Evolutionary conservation across 768 basidiomycete species (phyloP).

Genomic region (Dendrothele bispora): DNA sequence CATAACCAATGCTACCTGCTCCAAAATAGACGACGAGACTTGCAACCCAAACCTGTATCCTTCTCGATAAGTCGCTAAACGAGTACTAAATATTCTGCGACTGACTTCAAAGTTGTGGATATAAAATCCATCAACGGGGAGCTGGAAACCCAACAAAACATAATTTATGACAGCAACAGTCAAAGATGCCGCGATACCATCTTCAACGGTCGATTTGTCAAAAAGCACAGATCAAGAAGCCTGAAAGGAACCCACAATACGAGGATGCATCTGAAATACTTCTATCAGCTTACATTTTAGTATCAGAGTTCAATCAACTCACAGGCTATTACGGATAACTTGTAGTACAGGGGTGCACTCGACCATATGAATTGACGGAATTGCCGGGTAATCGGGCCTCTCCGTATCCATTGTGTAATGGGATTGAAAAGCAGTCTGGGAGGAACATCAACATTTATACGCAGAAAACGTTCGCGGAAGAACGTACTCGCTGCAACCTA

Average conservation of each 20-base stretch:
- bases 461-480: constrained; percentile 31
- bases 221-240: constrained; percentile 51
- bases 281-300: too few relatives aligned
- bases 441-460: constrained; percentile 21
- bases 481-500: constrained; percentile 12
- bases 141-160: constrained; percentile 47
- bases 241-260: neutral
- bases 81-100: too few relatives aligned
- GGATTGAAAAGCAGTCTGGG: constrained; percentile 82
- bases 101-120: constrained; percentile 55
- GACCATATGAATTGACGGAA: constrained; percentile 77
- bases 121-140: constrained; percentile 50
- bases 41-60: constrained; percentile 54
- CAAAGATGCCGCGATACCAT: constrained; percentile 49
- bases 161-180: constrained; percentile 49
- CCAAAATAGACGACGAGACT: constrained; percentile 50
- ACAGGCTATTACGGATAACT: constrained; percentile 75
- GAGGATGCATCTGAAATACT: neutral
- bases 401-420: constrained; percentile 68
- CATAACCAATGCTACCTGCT: constrained; percentile 45
- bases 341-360: constrained; percentile 76
- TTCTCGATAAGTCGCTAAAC: too few relatives aligned
- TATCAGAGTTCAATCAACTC: too few relatives aligned
- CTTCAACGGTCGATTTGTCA: constrained; percentile 27
- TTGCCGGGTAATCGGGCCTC: constrained; percentile 75